Conservation (phyloP, 495 filamentous ascomycete species). For the Aspergillus kassunensis region DNA sequence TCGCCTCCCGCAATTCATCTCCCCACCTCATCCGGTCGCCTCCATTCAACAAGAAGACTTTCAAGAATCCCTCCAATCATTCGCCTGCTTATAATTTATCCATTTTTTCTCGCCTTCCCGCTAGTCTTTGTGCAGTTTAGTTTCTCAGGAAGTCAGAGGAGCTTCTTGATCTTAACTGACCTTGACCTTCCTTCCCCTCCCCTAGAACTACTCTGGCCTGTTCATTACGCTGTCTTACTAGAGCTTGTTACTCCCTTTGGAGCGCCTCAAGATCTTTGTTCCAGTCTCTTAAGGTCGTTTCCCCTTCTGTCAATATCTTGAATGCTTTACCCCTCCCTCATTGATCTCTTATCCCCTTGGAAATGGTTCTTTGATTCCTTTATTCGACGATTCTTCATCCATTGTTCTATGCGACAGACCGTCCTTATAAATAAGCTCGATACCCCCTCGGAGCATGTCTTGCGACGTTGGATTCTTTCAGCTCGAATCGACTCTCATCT, state of each 20-base stretch:
- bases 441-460: conserved; percentile 12
- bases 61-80: conserved; percentile 12
- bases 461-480: conserved; percentile 10
- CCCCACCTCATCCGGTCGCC: conserved; percentile 14
- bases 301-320: too few species aligned
- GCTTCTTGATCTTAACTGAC: conserved; percentile 10
- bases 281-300: background rate
- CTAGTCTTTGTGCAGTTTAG: conserved; percentile 11
- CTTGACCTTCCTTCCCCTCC: conserved; percentile 3
- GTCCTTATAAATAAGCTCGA: background rate
- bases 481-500: conserved; percentile 14
- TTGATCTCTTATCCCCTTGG: conserved; percentile 4
- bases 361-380: conserved; percentile 5
- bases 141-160: conserved; percentile 4
- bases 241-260: conserved; percentile 12
- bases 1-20: conserved; percentile 9
- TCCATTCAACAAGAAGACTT: conserved; percentile 9
- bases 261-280: conserved; percentile 4
- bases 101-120: conserved; percentile 9
- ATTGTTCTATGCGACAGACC: conserved; percentile 9
- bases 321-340: background rate
- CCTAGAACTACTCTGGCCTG: conserved; percentile 2
- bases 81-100: conserved; percentile 13
- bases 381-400: background rate
- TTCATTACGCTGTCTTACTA: too few species aligned